Base-by-base conservation (phyloP, 1,284 basidiomycete species). In the Ceratobasidium sp. region DNA sequence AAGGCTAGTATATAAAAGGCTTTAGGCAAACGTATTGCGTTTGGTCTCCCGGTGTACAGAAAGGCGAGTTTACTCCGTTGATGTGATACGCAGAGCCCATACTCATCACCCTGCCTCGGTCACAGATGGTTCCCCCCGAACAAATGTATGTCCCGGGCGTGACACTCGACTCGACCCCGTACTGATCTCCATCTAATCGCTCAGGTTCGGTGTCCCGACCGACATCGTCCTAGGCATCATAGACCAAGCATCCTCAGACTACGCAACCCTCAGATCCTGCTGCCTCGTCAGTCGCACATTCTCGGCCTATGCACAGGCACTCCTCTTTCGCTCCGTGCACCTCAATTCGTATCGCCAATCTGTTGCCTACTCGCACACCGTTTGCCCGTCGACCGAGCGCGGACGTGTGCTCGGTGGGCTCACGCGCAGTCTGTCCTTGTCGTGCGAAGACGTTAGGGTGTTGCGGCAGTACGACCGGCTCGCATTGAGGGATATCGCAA, bases 251-350 rank as follows among this genome's bases (percentile, higher is more conserved):
- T 29, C 69, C 56, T 61, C 69, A 17, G 61, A 74, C 56, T 54
- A 43, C 52, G 61, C 46, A 32, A 74, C 70, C 9, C 70, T 74
- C 59, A 74, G 54, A 43, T 19, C 70, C 17, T 74, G 70, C 49
- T 74, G 70, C 25, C 61, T 74, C 19, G 70, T 74, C 32, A 74
- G 44, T 29, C 70, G 70, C 15, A 62, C 70, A 34, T 51, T 74
- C 9, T 74, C 70, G 17, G 37, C 32, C 59, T 74, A 74, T 40
- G 70, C 70, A 19, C 70, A 74, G 52, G 57, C 70, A 11, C 44
- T 52, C 34, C 70, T 74, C 46, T 74, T 74, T 8, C 70, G 70
- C 44, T 64, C 59, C 17, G 46, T 64, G 46, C 43, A 8, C 13
- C 70, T 74, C 29, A 59, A 74, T 43, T 37, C 59, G 7, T 74